phyloP scores from a whole-genome alignment of 805 yeast species.

The Metschnikowia santaceciliae region DNA sequence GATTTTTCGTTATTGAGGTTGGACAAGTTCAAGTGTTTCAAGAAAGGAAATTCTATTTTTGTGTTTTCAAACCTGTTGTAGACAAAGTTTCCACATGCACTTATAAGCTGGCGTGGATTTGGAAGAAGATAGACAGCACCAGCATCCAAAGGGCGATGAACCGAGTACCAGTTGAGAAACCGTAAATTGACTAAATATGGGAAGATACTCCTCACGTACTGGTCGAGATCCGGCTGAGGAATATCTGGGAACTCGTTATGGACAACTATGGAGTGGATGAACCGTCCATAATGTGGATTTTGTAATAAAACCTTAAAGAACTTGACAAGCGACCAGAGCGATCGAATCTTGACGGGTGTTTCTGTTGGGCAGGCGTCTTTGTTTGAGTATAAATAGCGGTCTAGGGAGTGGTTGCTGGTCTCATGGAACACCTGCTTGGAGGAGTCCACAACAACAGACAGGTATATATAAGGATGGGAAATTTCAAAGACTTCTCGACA shows the following conservation, averaged over 20 bases:
- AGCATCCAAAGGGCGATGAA: conserved; percentile 9
- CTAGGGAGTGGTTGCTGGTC: background rate
- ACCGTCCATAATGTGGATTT: conserved; percentile 7
- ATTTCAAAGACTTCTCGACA: conserved; percentile 4
- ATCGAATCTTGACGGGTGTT: conserved; percentile 13
- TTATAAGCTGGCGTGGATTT: conserved; percentile 2
- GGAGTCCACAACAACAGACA: conserved; percentile 12
- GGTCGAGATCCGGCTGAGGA: conserved; percentile 10
- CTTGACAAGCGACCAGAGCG: conserved; percentile 14
- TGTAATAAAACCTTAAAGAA: conserved; percentile 11
- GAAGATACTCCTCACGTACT: conserved; percentile 4
- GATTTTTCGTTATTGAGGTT: conserved; percentile 4
- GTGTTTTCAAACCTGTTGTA: background rate
- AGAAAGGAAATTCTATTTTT: background rate
- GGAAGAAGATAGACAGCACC: conserved; percentile 9
- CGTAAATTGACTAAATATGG: conserved; percentile 9
- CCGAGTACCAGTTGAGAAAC: conserved; percentile 13
- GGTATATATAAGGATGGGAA: conserved; percentile 11
- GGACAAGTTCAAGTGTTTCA: conserved; percentile 13
- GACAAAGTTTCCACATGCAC: conserved; percentile 13
- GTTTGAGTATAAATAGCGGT: background rate
- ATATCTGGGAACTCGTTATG: conserved; percentile 14
- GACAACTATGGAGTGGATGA: conserved; percentile 7
- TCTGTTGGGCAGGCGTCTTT: background rate
- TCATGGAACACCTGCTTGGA: conserved; percentile 8